These are phyloP conservation scores for Cutaneotrichosporon curvatum DNA, from an alignment of 1,284 basidiomycete genomes.

Conservation along the genomic window DNA sequence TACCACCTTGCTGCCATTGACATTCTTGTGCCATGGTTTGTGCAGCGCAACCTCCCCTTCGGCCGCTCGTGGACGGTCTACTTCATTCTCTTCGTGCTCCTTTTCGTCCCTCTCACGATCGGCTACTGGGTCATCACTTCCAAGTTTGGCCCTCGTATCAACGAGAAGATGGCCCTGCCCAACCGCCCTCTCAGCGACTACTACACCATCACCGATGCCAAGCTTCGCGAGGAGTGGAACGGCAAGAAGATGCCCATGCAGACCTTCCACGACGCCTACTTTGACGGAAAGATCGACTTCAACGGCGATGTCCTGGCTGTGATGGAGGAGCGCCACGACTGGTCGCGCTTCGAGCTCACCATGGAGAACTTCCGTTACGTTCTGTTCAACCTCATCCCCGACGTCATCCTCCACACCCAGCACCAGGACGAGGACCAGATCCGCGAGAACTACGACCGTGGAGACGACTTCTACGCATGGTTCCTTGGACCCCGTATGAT, in stretches of 20 bases:
- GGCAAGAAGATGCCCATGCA: slow-evolving; percentile 94
- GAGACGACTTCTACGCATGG: slow-evolving; percentile 91
- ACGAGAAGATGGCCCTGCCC: slow-evolving; percentile 81
- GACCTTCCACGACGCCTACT: slow-evolving; percentile 94
- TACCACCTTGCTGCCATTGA: slow-evolving; percentile 68
- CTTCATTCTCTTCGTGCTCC: slow-evolving; percentile 66
- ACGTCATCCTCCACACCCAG: slow-evolving; percentile 84
- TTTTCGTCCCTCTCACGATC: slow-evolving; percentile 69
- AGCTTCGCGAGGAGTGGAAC: slow-evolving; percentile 69
- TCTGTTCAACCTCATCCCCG: slow-evolving; percentile 78
- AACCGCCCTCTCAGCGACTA: slow-evolving; percentile 81
- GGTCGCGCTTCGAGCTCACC: slow-evolving; percentile 72
- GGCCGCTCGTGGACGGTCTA: slow-evolving; percentile 60
- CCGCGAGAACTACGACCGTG: slow-evolving; percentile 93
- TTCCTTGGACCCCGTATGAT: slow-evolving; percentile 53
- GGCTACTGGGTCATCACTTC: slow-evolving; percentile 88
- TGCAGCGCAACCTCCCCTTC: slow-evolving; percentile 68
- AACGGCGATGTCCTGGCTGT: slow-evolving; percentile 94
- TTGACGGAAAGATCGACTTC: slow-evolving; percentile 92
- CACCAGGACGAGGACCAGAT: slow-evolving; percentile 93
- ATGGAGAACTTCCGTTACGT: slow-evolving; percentile 82
- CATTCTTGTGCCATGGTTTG: slow-evolving; percentile 67
- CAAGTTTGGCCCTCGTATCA: slow-evolving; percentile 70
- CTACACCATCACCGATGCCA: slow-evolving; percentile 79
- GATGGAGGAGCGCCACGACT: slow-evolving; percentile 92